phyloP scores from a whole-genome alignment of 306 rosid genomes.

The Cyclanthera cordifolia region DNA sequence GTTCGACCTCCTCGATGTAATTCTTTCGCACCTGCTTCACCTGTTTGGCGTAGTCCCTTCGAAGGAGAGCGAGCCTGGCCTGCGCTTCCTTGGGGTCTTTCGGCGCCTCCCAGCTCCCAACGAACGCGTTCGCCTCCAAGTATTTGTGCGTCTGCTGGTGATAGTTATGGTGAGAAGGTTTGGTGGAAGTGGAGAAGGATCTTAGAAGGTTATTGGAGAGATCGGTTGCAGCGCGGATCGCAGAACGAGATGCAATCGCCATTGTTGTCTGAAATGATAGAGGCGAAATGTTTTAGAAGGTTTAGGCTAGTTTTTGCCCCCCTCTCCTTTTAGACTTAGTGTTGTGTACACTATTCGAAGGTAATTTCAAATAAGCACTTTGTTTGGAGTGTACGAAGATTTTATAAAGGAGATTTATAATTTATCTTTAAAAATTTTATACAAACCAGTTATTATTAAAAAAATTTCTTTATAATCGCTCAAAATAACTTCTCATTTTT shows the following conservation, averaged over 20 bases:
- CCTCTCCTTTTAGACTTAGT: too few species aligned
- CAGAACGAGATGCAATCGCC: not conserved
- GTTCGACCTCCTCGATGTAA: slow-evolving; percentile 52
- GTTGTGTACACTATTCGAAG: too few species aligned
- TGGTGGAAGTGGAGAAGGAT: slow-evolving; percentile 27
- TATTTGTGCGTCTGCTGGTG: slow-evolving; percentile 42
- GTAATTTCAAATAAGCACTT: too few species aligned
- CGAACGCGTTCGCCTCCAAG: slow-evolving; percentile 31
- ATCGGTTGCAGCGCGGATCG: slow-evolving; percentile 2
- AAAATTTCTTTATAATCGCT: too few species aligned
- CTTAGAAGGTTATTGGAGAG: slow-evolving; percentile 17
- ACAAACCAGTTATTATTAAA: too few species aligned
- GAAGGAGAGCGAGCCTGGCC: slow-evolving; percentile 45
- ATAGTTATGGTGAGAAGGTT: slow-evolving; percentile 37
- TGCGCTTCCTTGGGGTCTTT: slow-evolving; percentile 58
- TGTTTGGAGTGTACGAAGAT: too few species aligned
- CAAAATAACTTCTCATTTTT: too few species aligned
- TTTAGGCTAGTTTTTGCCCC: not conserved
- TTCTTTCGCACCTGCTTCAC: slow-evolving; percentile 60
- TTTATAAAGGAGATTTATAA: too few species aligned
- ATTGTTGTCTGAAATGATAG: not conserved
- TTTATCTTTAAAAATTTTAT: too few species aligned
- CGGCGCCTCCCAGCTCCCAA: slow-evolving; percentile 68
- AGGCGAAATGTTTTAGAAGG: not conserved
- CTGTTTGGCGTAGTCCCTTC: slow-evolving; percentile 69